phyloP scores from a whole-genome alignment of 371 early-diverging fungal species.

The Mortierella sp. region DNA sequence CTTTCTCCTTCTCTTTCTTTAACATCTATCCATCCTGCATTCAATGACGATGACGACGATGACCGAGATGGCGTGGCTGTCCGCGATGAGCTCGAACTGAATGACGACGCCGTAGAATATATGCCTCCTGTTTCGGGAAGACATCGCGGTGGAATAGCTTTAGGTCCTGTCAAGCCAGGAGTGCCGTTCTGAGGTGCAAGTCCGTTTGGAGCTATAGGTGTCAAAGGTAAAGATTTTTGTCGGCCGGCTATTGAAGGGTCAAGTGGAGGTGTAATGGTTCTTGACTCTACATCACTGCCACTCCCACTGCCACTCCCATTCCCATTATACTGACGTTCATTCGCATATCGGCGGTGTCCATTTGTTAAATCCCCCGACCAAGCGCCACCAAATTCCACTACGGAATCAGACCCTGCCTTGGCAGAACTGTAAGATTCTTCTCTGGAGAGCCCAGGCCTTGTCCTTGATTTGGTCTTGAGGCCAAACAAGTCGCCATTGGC shows the following conservation, averaged over 20 bases:
- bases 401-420: constrained; percentile 15
- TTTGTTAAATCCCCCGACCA: constrained; percentile 7
- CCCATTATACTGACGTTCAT: constrained; percentile 4
- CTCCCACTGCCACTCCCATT: constrained; percentile 9
- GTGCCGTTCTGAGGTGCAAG: constrained; percentile 8
- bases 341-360: constrained; percentile 11
- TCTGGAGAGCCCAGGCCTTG: constrained; percentile 28
- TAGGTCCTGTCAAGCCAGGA: constrained; percentile 12
- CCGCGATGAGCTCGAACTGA: constrained; percentile 33
- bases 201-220: constrained; percentile 19
- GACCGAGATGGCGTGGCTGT: constrained; percentile 44
- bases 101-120: constrained; percentile 40
- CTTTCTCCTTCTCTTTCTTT: constrained; percentile 3
- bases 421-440: constrained; percentile 30
- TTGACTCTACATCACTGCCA: constrained; percentile 36
- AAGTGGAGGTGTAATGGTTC: constrained; percentile 38
- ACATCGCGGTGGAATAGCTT: constrained; percentile 23
- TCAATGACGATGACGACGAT: constrained; percentile 51
- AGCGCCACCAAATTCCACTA: constrained; percentile 6
- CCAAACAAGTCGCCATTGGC: constrained; percentile 22
- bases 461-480: constrained; percentile 16
- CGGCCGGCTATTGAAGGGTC: constrained; percentile 1
- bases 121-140: background rate
- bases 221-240: constrained; percentile 12
- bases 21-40: constrained; percentile 25